Percentiles rank a stretch among this genome's conserved stretches.
phyloP scores from a whole-genome alignment of 768 basidiomycete species.

The Mycena leptocephala region DNA sequence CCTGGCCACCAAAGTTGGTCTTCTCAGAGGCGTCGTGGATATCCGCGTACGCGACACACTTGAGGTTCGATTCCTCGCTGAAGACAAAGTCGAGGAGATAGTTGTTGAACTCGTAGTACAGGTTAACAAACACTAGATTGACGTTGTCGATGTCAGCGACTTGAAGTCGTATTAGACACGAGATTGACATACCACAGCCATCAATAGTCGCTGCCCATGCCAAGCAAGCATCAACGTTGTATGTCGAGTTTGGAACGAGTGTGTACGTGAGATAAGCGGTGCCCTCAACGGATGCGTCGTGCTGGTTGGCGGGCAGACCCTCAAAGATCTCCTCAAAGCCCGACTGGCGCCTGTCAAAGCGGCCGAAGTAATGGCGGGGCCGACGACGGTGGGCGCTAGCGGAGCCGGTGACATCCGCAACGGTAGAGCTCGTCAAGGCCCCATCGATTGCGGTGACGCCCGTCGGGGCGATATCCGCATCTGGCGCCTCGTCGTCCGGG shows the following conservation, averaged over 20 bases:
- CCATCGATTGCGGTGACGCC: slow-evolving; percentile 64
- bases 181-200: too few species aligned
- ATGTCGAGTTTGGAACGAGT: slow-evolving; percentile 61
- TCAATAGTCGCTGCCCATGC: slow-evolving; percentile 48
- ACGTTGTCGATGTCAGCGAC: background rate
- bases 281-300: slow-evolving; percentile 62
- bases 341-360: slow-evolving; percentile 39
- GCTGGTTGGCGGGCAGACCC: slow-evolving; percentile 52
- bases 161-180: background rate
- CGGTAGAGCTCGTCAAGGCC: slow-evolving; percentile 45
- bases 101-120: slow-evolving; percentile 68
- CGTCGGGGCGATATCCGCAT: slow-evolving; percentile 38
- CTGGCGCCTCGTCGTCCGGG: slow-evolving; percentile 20
- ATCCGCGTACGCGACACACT: slow-evolving; percentile 64
- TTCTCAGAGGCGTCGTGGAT: slow-evolving; percentile 62
- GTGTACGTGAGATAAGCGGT: slow-evolving; percentile 67
- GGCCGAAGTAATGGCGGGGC: background rate
- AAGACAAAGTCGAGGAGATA: slow-evolving; percentile 56
- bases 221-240: slow-evolving; percentile 61
- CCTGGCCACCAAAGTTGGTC: slow-evolving; percentile 62
- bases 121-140: slow-evolving; percentile 61
- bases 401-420: slow-evolving; percentile 30
- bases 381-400: slow-evolving; percentile 16
- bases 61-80: slow-evolving; percentile 60
- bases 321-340: slow-evolving; percentile 53